These are phyloP conservation scores for Pharnaceum exiguum DNA, from an alignment of 148 eudicot genomes.

Conservation along the genomic window DNA sequence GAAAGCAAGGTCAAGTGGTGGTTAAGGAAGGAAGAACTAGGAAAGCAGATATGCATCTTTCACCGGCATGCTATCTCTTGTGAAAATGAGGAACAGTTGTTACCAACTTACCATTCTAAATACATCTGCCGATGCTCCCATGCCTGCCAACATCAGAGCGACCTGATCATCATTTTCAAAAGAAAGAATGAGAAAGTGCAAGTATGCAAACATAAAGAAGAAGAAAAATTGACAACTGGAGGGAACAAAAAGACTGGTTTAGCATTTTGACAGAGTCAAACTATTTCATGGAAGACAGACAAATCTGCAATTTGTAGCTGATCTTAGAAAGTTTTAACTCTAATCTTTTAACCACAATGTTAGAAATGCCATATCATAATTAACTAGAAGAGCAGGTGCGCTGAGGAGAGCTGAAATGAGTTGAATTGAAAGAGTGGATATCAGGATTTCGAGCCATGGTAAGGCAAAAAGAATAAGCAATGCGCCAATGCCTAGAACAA, in stretches of 20 bases:
- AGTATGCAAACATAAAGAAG: not conserved
- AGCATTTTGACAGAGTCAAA: no score
- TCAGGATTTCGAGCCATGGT: not conserved
- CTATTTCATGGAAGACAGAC: no score
- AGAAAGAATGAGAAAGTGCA: not conserved
- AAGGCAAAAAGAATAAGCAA: not conserved
- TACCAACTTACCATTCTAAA: slow-evolving; percentile 67
- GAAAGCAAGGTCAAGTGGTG: no score
- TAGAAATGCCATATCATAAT: no score
- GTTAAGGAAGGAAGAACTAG: not conserved
- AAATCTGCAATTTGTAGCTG: no score
- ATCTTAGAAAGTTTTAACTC: no score
- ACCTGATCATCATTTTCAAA: slow-evolving; percentile 49
- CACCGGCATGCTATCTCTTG: not conserved
- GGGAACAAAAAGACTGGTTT: no score
- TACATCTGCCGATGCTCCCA: slow-evolving; percentile 84
- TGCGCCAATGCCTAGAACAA: no score
- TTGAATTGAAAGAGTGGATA: no score
- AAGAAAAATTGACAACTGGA: not conserved
- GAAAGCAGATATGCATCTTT: not conserved
- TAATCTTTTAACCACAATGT: no score
- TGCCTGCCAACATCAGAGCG: slow-evolving; percentile 90
- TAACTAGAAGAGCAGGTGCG: no score
- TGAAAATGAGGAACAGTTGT: not conserved
- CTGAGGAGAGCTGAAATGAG: no score